Evolutionary conservation across 805 yeast species (phyloP).

Genomic region (Ogataea corticis): DNA sequence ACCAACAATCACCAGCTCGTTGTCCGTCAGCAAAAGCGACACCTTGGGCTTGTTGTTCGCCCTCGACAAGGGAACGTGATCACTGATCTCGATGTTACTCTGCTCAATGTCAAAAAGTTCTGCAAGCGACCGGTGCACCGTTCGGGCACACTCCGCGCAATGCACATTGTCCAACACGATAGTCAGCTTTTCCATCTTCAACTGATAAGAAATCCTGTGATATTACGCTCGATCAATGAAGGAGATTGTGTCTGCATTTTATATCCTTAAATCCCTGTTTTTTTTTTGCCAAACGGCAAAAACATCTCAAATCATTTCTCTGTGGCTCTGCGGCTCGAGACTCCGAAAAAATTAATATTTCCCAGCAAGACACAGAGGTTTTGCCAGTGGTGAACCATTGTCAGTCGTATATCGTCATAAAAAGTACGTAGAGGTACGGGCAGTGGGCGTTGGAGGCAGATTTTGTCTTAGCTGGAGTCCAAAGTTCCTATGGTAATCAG

Average conservation of each 20-base stretch:
- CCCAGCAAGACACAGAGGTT: too few species aligned
- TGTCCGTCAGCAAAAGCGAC: conserved; percentile 25
- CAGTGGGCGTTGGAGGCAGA: too few species aligned
- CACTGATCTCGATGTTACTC: conserved; percentile 9
- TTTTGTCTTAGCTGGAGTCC: too few species aligned
- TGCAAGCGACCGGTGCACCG: conserved; percentile 35
- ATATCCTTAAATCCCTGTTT: background rate
- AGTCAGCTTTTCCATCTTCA: conserved; percentile 26
- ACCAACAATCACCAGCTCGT: conserved; percentile 33
- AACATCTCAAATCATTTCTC: background rate
- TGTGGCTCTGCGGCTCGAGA: conserved; percentile 2
- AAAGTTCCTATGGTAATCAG: too few species aligned
- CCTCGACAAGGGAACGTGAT: background rate
- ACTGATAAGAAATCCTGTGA: too few species aligned
- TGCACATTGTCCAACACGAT: conserved; percentile 48
- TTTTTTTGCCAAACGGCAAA: background rate
- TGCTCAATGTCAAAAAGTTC: conserved; percentile 21
- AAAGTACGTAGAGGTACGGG: background rate
- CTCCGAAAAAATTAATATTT: background rate
- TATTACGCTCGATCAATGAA: too few species aligned
- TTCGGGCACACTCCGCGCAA: conserved; percentile 51
- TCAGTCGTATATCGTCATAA: background rate
- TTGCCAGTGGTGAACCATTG: too few species aligned
- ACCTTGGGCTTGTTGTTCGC: conserved; percentile 17
- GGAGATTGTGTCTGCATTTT: too few species aligned